Evolutionary conservation across 345 rosid species (phyloP).

Genomic region (Brassica napus): Da-Ae NC_063441.1:2195501-2196000

Average conservation of each 20-base stretch:
- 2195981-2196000: neutral
- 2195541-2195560: neutral
- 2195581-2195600: slow-evolving; percentile 1
- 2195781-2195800: neutral
- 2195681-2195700: neutral
- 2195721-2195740: neutral
- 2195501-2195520: neutral
- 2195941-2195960: no score
- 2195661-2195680: neutral
- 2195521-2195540: neutral
- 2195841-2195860: slow-evolving; percentile 98
- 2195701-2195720: neutral
- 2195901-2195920: neutral
- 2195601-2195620: neutral
- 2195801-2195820: slow-evolving; percentile 57
- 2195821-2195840: slow-evolving; percentile 98
- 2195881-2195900: no score
- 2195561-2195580: slow-evolving; percentile 1
- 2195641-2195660: neutral
- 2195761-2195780: neutral
- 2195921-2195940: slow-evolving; percentile 1
- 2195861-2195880: slow-evolving; percentile 76
- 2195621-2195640: neutral
- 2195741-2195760: neutral
- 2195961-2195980: neutral